Conservation (phyloP, 2,329 filamentous ascomycete species). For the Paracamarosporium sp. region DNA sequence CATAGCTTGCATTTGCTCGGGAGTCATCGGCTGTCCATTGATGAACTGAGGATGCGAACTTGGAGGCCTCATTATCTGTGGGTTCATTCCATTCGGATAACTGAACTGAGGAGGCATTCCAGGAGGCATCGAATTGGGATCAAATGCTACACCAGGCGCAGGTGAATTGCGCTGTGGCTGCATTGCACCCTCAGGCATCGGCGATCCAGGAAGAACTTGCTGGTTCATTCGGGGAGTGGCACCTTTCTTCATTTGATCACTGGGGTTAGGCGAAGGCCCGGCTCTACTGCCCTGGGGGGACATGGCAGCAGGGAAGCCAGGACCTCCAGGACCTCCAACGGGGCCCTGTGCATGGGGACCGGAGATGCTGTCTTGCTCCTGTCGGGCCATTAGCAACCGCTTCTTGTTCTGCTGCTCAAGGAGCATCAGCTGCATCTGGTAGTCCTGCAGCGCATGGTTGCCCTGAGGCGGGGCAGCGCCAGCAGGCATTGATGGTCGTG, state of each 20-base stretch:
- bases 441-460: slow-evolving; percentile 84
- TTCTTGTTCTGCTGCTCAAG: slow-evolving; percentile 90
- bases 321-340: slow-evolving; percentile 55
- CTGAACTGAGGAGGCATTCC: slow-evolving; percentile 47
- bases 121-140: slow-evolving; percentile 57
- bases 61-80: slow-evolving; percentile 62
- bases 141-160: slow-evolving; percentile 55
- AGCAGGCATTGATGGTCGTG: slow-evolving; percentile 64
- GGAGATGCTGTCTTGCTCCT: slow-evolving; percentile 74
- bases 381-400: slow-evolving; percentile 80
- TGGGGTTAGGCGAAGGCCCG: slow-evolving; percentile 77
- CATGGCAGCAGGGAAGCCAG: slow-evolving; percentile 68
- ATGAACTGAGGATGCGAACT: slow-evolving; percentile 61
- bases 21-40: slow-evolving; percentile 69
- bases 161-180: slow-evolving; percentile 67
- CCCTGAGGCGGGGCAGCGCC: slow-evolving; percentile 63
- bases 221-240: slow-evolving; percentile 73
- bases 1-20: slow-evolving; percentile 59
- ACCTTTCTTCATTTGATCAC: slow-evolving; percentile 79
- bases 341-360: slow-evolving; percentile 57
- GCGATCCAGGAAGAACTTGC: slow-evolving; percentile 70
- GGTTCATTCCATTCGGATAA: slow-evolving; percentile 42
- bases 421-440: slow-evolving; percentile 88
- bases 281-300: slow-evolving; percentile 73
- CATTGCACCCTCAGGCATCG: slow-evolving; percentile 73